These are phyloP conservation scores for Lasiosphaeria miniovina DNA, from an alignment of 495 filamentous ascomycete species.

Conservation along the genomic window DNA sequence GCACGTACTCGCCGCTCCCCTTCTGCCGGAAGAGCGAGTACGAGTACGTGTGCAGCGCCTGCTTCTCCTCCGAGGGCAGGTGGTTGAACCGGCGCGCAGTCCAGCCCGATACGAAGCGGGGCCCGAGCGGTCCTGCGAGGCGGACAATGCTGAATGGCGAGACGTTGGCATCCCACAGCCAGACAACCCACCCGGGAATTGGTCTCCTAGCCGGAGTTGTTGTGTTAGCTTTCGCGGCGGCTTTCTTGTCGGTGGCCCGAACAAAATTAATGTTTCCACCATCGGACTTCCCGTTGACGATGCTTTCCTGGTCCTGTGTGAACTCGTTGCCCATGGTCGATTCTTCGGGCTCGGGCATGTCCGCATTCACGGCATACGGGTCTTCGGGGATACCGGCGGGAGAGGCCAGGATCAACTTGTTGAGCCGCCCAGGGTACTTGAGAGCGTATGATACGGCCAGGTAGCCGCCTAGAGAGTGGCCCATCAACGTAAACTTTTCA, in stretches of 20 bases:
- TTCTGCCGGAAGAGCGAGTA: slow-evolving; percentile 92
- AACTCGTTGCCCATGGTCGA: slow-evolving; percentile 71
- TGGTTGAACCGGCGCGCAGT: slow-evolving; percentile 88
- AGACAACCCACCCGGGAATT: slow-evolving; percentile 78
- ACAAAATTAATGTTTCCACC: slow-evolving; percentile 20
- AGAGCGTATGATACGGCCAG: slow-evolving; percentile 91
- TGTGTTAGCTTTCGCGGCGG: slow-evolving; percentile 23
- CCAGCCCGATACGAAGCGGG: slow-evolving; percentile 91
- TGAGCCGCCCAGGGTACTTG: slow-evolving; percentile 89
- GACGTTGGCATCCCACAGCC: slow-evolving; percentile 95
- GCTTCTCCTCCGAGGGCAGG: slow-evolving; percentile 73
- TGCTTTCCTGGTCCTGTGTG: slow-evolving; percentile 67
- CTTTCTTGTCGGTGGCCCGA: slow-evolving; percentile 25
- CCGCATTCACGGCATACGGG: slow-evolving; percentile 80
- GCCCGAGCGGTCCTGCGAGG: slow-evolving; percentile 86
- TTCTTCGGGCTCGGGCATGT: slow-evolving; percentile 71
- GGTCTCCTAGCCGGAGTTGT: slow-evolving; percentile 49
- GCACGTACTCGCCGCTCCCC: slow-evolving; percentile 92
- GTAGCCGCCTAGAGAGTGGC: slow-evolving; percentile 92
- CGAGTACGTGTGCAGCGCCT: slow-evolving; percentile 84
- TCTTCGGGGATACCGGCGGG: slow-evolving; percentile 95
- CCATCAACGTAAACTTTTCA: slow-evolving; percentile 87
- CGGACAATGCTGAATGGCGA: slow-evolving; percentile 90
- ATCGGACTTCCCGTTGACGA: slow-evolving; percentile 32
- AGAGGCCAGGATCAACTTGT: slow-evolving; percentile 92